Conservation (phyloP, 2,329 filamentous ascomycete genomes). For the Fonsecaea pedrosoi region DNA sequence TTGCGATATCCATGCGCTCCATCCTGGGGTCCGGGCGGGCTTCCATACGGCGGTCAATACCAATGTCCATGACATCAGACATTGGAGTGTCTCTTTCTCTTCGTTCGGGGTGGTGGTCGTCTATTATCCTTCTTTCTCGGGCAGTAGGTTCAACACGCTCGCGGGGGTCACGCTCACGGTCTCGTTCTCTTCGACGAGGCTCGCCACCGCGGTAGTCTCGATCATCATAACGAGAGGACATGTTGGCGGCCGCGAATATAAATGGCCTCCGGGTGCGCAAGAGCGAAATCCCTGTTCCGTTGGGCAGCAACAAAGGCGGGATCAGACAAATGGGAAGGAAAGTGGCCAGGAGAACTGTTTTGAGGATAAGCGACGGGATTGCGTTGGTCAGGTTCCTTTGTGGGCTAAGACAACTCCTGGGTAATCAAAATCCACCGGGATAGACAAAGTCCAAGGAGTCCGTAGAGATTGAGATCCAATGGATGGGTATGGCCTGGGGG, state of each 20-base stretch:
- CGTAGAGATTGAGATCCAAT: constrained; percentile 28
- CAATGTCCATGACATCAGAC: constrained; percentile 32
- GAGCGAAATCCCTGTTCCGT: constrained; percentile 27
- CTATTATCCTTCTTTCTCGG: constrained; percentile 34
- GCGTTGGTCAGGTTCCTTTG: constrained; percentile 25
- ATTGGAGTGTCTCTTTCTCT: constrained; percentile 33
- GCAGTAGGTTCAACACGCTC: constrained; percentile 26
- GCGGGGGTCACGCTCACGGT: constrained; percentile 16
- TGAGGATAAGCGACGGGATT: constrained; percentile 31
- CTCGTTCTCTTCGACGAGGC: constrained; percentile 32
- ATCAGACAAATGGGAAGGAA: constrained; percentile 34
- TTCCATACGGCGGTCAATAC: constrained; percentile 27
- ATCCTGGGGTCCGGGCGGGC: constrained; percentile 17
- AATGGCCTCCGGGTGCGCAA: constrained; percentile 17
- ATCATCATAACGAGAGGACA: constrained; percentile 37
- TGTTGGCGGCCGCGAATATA: constrained; percentile 30
- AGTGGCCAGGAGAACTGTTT: constrained; percentile 26
- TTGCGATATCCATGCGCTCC: constrained; percentile 24
- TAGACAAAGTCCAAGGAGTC: constrained; percentile 19
- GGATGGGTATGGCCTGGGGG: constrained; percentile 18
- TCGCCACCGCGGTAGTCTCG: constrained; percentile 34
- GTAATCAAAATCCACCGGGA: constrained; percentile 25
- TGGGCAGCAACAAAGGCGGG: constrained; percentile 33
- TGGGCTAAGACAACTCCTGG: constrained; percentile 31
- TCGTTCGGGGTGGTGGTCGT: constrained; percentile 24